Percentiles rank a stretch among this genome's conserved stretches.
Evolutionary conservation across 495 filamentous ascomycete genomes (phyloP).

Genomic region (Daldinia loculata): DNA sequence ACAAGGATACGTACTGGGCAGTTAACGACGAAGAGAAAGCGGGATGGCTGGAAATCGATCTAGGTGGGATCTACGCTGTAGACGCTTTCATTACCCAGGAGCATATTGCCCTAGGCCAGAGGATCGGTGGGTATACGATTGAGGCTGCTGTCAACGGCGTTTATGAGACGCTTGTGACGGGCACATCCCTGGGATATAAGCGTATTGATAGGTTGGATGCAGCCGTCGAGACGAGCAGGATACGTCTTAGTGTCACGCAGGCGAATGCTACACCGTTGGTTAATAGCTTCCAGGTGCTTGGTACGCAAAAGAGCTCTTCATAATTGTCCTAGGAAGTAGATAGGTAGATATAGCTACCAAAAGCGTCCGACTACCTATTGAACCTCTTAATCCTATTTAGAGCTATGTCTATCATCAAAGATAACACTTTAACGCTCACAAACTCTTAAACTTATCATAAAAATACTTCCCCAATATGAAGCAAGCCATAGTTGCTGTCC

Average conservation of each 20-base stretch:
- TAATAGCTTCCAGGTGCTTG: slow-evolving; percentile 40
- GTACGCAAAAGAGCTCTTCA: slow-evolving; percentile 3
- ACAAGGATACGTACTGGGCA: slow-evolving; percentile 37
- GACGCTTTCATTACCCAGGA: slow-evolving; percentile 42
- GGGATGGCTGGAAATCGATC: slow-evolving; percentile 36
- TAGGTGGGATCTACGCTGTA: slow-evolving; percentile 20
- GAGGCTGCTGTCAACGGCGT: slow-evolving; percentile 30
- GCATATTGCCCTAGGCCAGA: slow-evolving; percentile 43
- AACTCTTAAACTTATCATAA: no score
- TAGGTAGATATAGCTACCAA: no score
- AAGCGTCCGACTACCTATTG: no score
- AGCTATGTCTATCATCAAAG: no score
- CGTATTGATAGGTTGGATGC: slow-evolving; percentile 32
- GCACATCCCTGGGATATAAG: slow-evolving; percentile 44
- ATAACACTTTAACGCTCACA: no score
- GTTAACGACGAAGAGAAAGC: slow-evolving; percentile 31
- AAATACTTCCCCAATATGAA: no score
- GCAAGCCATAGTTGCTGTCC: no score
- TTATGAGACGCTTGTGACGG: slow-evolving; percentile 35
- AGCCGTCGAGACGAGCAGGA: slow-evolving; percentile 21
- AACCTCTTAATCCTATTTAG: no score
- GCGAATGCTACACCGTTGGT: slow-evolving; percentile 41
- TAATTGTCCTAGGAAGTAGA: background rate
- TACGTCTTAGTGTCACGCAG: slow-evolving; percentile 40
- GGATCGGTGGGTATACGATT: slow-evolving; percentile 40